Base-by-base conservation (phyloP, 2,329 filamentous ascomycete species). In the Rugonectria rugulosa region DNA sequence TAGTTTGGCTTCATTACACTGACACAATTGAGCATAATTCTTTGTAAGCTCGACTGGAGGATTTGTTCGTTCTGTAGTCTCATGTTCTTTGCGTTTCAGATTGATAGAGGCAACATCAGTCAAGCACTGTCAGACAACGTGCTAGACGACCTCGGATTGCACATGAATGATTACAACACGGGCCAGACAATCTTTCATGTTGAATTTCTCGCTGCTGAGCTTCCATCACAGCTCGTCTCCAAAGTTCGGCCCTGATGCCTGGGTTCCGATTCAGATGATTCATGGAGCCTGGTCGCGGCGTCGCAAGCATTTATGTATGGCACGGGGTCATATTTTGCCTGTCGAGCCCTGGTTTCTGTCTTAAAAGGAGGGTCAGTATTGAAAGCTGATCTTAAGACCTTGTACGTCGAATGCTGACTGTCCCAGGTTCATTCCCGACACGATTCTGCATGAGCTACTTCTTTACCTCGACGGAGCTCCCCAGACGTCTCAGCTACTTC, bases 391-490 rank as follows among this genome's bases (percentile, higher is more conserved):
- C n/a, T n/a, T n/a, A n/a, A n/a, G n/a, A n/a, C n/a, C n/a, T n/a
- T n/a, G n/a, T 36, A 7, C 14, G 6, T 6, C 19, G 32, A 36
- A 36, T 19, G 32, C 15, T 19, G 6, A 10, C 4, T 36, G n/a
- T 9, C n/a, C 10, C 2, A 54, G 60, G 1, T 59, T 61, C 15
- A 62, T 62, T 3, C 60, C 56, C 1, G 60, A 61, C 45, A 49
- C 47, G 2, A 81, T 88, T 40, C 73, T 87, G 0, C 64, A 75
- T 90, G 1, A 85, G 81, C 8, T 91, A 90, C 69, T 91, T 87
- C 72, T 91, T 90, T 70, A 90, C 45, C 1, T 41, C 37, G 9
- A 48, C 46, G 15, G 53, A 61, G 69, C 77, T 91, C 2, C 86
- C 36, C 10, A 19, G 14, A 15, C 32, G 32, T n/a, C 15, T 36